These are phyloP conservation scores for Helminthosporium solani DNA, from an alignment of 2,329 filamentous ascomycete species.

Conservation along the genomic window DNA sequence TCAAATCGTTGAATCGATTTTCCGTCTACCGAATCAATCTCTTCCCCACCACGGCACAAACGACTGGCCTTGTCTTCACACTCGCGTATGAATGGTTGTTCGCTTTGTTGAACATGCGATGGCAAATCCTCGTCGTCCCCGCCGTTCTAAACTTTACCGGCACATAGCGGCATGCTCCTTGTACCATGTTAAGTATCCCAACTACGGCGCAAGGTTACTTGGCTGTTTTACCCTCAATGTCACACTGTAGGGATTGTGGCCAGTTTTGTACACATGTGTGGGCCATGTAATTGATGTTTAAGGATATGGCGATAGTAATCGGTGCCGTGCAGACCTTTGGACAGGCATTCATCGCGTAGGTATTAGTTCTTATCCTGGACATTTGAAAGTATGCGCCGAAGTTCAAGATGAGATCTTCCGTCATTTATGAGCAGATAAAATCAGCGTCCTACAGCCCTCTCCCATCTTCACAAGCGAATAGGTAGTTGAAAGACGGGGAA, in stretches of 20 bases:
- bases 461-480: slow-evolving; percentile 9
- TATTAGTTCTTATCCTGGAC: slow-evolving; percentile 28
- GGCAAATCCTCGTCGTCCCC: slow-evolving; percentile 16
- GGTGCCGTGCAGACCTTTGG: slow-evolving; percentile 48
- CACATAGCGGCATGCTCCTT: too few relatives aligned
- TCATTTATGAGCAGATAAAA: slow-evolving; percentile 12
- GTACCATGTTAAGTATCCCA: slow-evolving; percentile 9
- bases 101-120: slow-evolving; percentile 12
- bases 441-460: slow-evolving; percentile 10
- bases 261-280: slow-evolving; percentile 40
- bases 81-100: slow-evolving; percentile 12
- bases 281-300: slow-evolving; percentile 51
- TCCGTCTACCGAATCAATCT: slow-evolving; percentile 19
- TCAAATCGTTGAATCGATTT: slow-evolving; percentile 13
- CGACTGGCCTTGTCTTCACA: slow-evolving; percentile 12
- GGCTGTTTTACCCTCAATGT: slow-evolving; percentile 20
- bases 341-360: slow-evolving; percentile 49
- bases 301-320: slow-evolving; percentile 48
- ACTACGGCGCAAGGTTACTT: slow-evolving; percentile 17
- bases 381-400: slow-evolving; percentile 14
- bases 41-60: slow-evolving; percentile 14
- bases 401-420: slow-evolving; percentile 9
- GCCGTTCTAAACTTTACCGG: slow-evolving; percentile 14
- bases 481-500: slow-evolving; percentile 9
- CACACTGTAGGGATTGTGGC: slow-evolving; percentile 15